phyloP scores from a whole-genome alignment of 495 filamentous ascomycete genomes.

The Penicillium paradoxum region DNA sequence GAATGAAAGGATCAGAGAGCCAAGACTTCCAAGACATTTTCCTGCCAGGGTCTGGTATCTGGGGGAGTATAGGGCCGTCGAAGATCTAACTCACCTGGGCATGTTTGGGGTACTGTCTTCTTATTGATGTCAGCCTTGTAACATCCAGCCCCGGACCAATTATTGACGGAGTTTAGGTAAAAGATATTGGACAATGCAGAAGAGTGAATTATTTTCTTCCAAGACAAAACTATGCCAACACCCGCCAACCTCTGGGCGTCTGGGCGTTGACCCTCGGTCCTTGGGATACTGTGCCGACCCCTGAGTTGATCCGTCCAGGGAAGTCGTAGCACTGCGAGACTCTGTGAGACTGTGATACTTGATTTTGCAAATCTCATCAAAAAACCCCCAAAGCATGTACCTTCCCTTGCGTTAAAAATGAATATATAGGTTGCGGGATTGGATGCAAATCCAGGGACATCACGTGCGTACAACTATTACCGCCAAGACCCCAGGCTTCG shows the following conservation, averaged over 20 bases:
- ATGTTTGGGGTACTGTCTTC: not conserved
- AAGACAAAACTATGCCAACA: slow-evolving; percentile 24
- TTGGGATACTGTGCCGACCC: slow-evolving; percentile 6
- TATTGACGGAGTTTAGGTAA: slow-evolving; percentile 18
- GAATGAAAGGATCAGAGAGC: slow-evolving; percentile 8
- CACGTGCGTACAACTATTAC: slow-evolving; percentile 13
- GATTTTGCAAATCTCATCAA: not conserved
- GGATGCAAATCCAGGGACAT: not conserved
- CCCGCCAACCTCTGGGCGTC: slow-evolving; percentile 27
- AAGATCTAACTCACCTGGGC: not conserved
- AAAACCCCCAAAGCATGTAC: not conserved
- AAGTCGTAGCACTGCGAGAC: not conserved
- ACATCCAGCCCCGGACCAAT: slow-evolving; percentile 1
- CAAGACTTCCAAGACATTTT: slow-evolving; percentile 4
- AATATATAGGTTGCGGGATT: not conserved
- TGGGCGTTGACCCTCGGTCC: slow-evolving; percentile 24
- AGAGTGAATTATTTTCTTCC: slow-evolving; percentile 7
- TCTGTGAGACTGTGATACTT: not conserved
- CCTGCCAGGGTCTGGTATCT: not conserved
- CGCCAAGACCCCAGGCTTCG: slow-evolving; percentile 18
- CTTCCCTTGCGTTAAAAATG: not conserved
- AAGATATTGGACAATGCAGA: slow-evolving; percentile 14
- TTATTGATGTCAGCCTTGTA: not conserved
- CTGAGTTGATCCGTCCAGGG: not conserved
- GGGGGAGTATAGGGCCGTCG: not conserved